Conservation (phyloP, 352 stramenopile species). For the Plasmopara muralis region DNA sequence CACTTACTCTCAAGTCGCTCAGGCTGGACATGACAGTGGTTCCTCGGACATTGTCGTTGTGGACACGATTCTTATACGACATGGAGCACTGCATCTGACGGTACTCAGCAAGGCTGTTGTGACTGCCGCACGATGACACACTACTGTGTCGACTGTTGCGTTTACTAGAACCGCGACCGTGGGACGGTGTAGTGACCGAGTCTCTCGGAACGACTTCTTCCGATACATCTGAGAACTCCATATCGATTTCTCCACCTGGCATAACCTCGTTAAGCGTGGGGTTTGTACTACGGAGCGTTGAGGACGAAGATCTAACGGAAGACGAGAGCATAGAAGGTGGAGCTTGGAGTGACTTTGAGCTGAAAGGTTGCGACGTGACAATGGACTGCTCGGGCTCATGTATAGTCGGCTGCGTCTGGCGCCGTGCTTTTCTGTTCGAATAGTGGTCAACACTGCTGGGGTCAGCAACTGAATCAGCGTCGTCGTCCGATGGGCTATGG, state of each 20-base stretch:
- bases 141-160: constrained; percentile 28
- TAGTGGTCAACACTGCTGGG: constrained; percentile 20
- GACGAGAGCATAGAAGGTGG: constrained; percentile 39
- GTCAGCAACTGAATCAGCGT: constrained; percentile 7
- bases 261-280: constrained; percentile 38
- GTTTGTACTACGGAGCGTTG: constrained; percentile 30
- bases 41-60: constrained; percentile 25
- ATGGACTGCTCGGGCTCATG: constrained; percentile 20
- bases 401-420: constrained; percentile 16
- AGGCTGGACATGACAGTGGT: constrained; percentile 18
- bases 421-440: constrained; percentile 18
- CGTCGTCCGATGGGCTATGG: constrained; percentile 25
- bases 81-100: constrained; percentile 77
- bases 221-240: constrained; percentile 15
- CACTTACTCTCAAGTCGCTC: constrained; percentile 20
- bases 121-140: constrained; percentile 12
- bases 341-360: constrained; percentile 20
- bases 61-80: constrained; percentile 80
- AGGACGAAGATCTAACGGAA: constrained; percentile 48
- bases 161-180: constrained; percentile 15
- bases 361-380: constrained; percentile 12
- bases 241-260: constrained; percentile 34
- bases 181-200: constrained; percentile 17
- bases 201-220: constrained; percentile 25
- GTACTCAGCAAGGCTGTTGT: constrained; percentile 62